A percentile compares a stretch with the other conserved stretches of the same genome.
Evolutionary conservation across 2,329 filamentous ascomycete genomes (phyloP).

Genomic region (Stagonosporopsis cucurbitacearum): DNA sequence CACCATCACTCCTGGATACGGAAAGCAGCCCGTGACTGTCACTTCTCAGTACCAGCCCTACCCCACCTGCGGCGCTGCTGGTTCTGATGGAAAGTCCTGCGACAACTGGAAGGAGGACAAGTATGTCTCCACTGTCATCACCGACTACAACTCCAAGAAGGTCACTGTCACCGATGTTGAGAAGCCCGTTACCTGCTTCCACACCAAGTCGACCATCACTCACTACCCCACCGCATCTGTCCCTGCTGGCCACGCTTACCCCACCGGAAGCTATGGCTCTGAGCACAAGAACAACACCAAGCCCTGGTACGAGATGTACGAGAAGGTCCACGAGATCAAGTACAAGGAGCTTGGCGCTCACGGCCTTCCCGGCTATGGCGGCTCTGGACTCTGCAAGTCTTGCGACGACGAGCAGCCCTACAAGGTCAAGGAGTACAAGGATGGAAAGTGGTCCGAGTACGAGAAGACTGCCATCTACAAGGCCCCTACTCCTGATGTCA

Average conservation of each 20-base stretch:
- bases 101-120: constrained; percentile 32
- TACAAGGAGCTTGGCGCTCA: constrained; percentile 41
- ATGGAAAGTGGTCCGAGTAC: constrained; percentile 40
- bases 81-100: constrained; percentile 21
- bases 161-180: constrained; percentile 37
- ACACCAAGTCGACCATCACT: constrained; percentile 37
- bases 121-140: constrained; percentile 38
- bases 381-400: constrained; percentile 36
- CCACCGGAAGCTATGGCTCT: constrained; percentile 15
- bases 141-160: constrained; percentile 34
- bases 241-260: constrained; percentile 14
- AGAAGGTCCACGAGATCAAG: constrained; percentile 35
- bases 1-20: constrained; percentile 37
- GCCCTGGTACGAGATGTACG: constrained; percentile 40
- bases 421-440: constrained; percentile 39
- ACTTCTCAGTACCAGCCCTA: constrained; percentile 42
- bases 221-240: constrained; percentile 25
- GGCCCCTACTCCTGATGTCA: constrained; percentile 33
- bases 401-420: constrained; percentile 35
- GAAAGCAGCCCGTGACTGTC: constrained; percentile 37
- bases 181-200: constrained; percentile 37
- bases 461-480: constrained; percentile 31
- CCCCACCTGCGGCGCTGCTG: constrained; percentile 33
- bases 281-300: constrained; percentile 23
- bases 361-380: constrained; percentile 36